Percentiles rank a stretch among this genome's conserved stretches.
phyloP scores from a whole-genome alignment of 23 red algal species.

The Gracilaria domingensis region DNA sequence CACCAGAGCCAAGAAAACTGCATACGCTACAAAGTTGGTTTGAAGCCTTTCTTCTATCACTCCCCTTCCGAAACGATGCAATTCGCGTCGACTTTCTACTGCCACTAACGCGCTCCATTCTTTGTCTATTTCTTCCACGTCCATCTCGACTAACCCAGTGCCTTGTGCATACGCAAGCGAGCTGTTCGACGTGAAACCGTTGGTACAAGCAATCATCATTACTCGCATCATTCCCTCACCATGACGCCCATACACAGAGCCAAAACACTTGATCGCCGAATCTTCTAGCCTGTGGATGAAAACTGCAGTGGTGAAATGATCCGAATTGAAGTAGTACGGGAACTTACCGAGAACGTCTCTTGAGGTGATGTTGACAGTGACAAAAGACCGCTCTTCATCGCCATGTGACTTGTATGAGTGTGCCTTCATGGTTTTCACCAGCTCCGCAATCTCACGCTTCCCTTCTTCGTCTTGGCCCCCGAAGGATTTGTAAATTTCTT shows the following conservation, averaged over 20 bases:
- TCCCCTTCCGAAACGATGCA: not conserved
- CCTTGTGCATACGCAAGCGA: not conserved
- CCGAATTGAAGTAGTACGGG: not conserved
- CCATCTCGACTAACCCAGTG: not conserved
- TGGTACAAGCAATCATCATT: not conserved
- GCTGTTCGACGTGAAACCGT: constrained; percentile 6
- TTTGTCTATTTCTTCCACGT: constrained; percentile 4
- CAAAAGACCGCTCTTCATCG: not conserved
- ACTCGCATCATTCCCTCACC: constrained; percentile 12
- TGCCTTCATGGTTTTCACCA: not conserved
- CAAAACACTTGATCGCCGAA: not conserved
- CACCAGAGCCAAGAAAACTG: not conserved
- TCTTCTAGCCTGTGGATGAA: not conserved
- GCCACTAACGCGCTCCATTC: not conserved
- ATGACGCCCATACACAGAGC: not conserved
- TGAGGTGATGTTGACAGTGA: not conserved
- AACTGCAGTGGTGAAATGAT: not conserved
- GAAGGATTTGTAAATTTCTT: not conserved
- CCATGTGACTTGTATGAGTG: constrained; percentile 3
- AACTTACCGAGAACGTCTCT: not conserved
- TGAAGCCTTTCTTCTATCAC: not conserved
- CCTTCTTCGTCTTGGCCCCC: not conserved
- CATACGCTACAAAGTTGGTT: not conserved
- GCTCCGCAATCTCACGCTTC: not conserved
- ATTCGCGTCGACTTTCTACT: not conserved